Conservation (phyloP, 306 rosid species). For the Vigna angularis region DNA sequence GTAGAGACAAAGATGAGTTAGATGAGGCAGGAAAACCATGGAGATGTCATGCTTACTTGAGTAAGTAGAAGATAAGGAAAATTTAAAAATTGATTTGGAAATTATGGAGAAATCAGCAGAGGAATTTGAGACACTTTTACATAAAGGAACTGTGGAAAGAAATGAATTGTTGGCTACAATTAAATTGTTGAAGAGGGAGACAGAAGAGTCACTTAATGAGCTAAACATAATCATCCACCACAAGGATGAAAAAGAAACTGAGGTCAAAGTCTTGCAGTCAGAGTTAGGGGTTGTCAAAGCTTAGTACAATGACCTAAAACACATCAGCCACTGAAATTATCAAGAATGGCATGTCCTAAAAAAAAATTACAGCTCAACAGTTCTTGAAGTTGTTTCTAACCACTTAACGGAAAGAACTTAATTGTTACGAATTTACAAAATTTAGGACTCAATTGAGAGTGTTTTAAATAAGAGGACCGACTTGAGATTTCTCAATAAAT, state of each 20-base stretch:
- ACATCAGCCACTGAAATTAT: neutral
- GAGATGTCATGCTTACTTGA: slow-evolving; percentile 55
- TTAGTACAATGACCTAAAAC: slow-evolving; percentile 64
- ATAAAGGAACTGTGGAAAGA: slow-evolving; percentile 61
- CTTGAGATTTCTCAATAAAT: no score
- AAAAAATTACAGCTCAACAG: no score
- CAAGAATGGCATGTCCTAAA: no score
- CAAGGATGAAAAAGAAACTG: slow-evolving; percentile 64
- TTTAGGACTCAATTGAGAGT: no score
- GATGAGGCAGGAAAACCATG: slow-evolving; percentile 91
- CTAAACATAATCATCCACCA: slow-evolving; percentile 51
- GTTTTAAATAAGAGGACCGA: no score
- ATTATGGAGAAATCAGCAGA: slow-evolving; percentile 57
- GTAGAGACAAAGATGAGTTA: slow-evolving; percentile 91
- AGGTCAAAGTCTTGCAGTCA: slow-evolving; percentile 51
- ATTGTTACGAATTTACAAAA: no score
- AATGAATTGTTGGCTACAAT: slow-evolving; percentile 60
- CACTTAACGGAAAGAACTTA: no score
- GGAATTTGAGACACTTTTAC: slow-evolving; percentile 62
- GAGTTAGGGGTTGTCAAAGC: slow-evolving; percentile 68
- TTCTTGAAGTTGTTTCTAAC: no score
- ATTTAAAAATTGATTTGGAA: slow-evolving; percentile 58
- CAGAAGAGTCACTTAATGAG: slow-evolving; percentile 58
- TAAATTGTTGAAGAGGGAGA: slow-evolving; percentile 66
- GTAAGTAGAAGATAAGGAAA: slow-evolving; percentile 59